Evolutionary conservation across 2,329 filamentous ascomycete species (phyloP), one percentile per base, ranked within the genome.

Genomic region (Fusarium pseudograminearum): DNA sequence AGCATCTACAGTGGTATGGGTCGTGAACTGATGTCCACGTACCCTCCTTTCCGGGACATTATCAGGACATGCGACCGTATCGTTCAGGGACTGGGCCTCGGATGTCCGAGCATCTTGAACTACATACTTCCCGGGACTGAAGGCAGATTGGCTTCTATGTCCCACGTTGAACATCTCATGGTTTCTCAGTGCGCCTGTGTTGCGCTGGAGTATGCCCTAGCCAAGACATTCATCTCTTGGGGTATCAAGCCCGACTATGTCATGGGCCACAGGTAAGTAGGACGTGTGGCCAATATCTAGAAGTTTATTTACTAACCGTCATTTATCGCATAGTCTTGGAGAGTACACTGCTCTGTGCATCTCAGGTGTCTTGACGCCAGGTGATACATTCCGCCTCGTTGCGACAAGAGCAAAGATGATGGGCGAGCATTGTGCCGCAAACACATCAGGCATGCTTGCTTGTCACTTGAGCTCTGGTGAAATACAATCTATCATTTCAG

Each of bases 181-280:
- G 55, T 15, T 4, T 42, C 46, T 1, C 55, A 57, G 12, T 52
- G 45, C 18, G 55, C 45, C 6, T 52, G 45, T 4, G 9, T 51
- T 10, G 38, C 46, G 2, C 12, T 57, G 3, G 36, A 57, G 22
- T 52, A 52, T 34, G 45, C 55, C 3, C 55, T 57, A 1, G 36
- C 55, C 9, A 41, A 30, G 11, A 11, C n/a, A 1, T 38, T 51
- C 4, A 52, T 44, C 9, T 52, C 45, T n/a, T 44, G 38, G 45
- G 55, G 38, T 6, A 22, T 57, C 10, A 52, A 44, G 7, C 38
- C 55, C 6, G 5, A 57, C 14, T 52, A 44, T 36, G 18, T 57
- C 5, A n/a, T 57, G 2, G 55, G 55, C 4, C 55, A 57, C 18
- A 57, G 55, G 54, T 57, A 26, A 28, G 54, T 55, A 18, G 5